Evolutionary conservation across 2,329 filamentous ascomycete species (phyloP).

Genomic region (Penicillium sclerotiorum): DNA sequence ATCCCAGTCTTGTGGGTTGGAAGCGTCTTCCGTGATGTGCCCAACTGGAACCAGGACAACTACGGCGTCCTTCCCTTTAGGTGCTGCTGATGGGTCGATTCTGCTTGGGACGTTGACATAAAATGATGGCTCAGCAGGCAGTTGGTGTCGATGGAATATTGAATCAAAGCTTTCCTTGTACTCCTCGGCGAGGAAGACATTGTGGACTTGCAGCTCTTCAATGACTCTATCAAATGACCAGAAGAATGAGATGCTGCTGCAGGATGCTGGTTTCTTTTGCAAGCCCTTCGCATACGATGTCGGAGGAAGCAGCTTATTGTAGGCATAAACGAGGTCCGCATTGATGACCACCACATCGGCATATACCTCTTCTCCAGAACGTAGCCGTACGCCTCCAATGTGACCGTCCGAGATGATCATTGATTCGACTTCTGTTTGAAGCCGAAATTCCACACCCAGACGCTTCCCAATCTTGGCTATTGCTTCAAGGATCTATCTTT

Average conservation of each 20-base stretch:
- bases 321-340: constrained; percentile 73
- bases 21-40: constrained; percentile 51
- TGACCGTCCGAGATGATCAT: neutral
- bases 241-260: constrained; percentile 76
- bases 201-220: constrained; percentile 68
- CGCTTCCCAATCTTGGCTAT: neutral
- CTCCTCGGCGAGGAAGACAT: constrained; percentile 75
- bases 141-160: constrained; percentile 70
- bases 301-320: constrained; percentile 67
- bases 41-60: constrained; percentile 74
- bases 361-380: constrained; percentile 58
- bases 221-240: constrained; percentile 53
- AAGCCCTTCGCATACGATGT: constrained; percentile 7
- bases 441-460: neutral
- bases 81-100: constrained; percentile 69
- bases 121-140: constrained; percentile 71
- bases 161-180: constrained; percentile 74
- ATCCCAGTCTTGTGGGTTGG: constrained; percentile 14
- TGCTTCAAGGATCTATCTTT: neutral
- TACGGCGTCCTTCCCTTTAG: constrained; percentile 64
- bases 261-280: constrained; percentile 59
- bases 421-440: constrained; percentile 3
- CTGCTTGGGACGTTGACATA: constrained; percentile 76
- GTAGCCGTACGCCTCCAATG: constrained; percentile 42
- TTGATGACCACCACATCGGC: constrained; percentile 73